Evolutionary conservation across 352 stramenopile species (phyloP).

Genomic region (Thraustochytrium sp.): DNA sequence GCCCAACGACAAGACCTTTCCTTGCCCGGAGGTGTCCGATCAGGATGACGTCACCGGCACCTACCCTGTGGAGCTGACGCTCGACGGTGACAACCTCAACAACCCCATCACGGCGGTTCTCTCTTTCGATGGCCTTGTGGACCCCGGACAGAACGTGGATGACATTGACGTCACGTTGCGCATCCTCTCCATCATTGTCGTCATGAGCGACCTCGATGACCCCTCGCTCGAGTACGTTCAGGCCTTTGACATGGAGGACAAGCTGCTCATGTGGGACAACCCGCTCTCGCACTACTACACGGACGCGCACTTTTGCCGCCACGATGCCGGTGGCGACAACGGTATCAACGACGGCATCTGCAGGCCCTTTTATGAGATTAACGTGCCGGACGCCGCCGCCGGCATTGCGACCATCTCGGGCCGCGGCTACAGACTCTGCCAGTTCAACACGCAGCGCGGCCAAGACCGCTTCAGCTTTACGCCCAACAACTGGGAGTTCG

Average conservation of each 20-base stretch:
- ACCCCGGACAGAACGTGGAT: too few species aligned
- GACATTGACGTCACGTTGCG: neutral
- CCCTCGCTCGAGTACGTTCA: too few species aligned
- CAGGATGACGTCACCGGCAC: too few species aligned
- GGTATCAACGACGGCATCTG: too few species aligned
- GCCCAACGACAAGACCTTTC: neutral
- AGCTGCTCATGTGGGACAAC: too few species aligned
- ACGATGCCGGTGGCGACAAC: neutral
- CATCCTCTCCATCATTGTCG: neutral
- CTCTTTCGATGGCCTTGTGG: neutral
- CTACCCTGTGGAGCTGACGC: neutral
- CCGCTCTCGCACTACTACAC: too few species aligned
- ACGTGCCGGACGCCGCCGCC: too few species aligned
- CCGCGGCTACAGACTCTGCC: neutral
- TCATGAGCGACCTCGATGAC: too few species aligned
- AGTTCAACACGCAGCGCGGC: neutral
- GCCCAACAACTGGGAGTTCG: neutral
- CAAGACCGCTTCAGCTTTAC: neutral
- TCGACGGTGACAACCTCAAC: neutral
- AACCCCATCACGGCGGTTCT: neutral
- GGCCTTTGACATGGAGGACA: too few species aligned
- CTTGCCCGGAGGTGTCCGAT: too few species aligned
- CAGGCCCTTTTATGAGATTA: neutral
- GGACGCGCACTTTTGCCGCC: neutral
- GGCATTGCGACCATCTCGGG: neutral